A percentile compares a stretch with the other conserved stretches of the same genome.
These are phyloP conservation scores for Blastomyces gilchristii DNA, from an alignment of 2,329 filamentous ascomycete genomes.

Conservation along the genomic window DNA sequence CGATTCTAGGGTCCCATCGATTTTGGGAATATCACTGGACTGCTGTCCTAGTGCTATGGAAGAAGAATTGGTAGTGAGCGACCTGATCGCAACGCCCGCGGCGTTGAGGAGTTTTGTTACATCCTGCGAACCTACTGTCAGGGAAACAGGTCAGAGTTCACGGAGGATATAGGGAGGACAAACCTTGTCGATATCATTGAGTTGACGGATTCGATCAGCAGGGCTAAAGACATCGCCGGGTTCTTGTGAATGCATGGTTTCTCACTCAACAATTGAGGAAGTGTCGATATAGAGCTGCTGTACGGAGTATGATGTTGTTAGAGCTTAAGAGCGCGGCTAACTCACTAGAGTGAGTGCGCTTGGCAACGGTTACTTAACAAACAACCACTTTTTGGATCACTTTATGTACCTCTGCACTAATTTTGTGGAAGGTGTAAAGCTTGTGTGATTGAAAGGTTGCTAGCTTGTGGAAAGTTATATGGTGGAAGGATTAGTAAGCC, in stretches of 20 bases:
- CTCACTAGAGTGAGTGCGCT: no score
- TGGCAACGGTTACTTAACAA: no score
- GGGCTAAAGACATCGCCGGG: constrained; percentile 48
- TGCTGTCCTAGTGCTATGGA: constrained; percentile 21
- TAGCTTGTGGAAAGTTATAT: no score
- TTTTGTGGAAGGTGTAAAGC: no score
- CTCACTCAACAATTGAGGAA: neutral
- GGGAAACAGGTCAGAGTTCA: neutral
- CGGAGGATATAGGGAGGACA: constrained; percentile 17
- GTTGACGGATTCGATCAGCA: constrained; percentile 68
- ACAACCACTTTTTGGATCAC: no score
- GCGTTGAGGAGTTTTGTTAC: constrained; percentile 47
- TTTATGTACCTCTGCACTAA: no score
- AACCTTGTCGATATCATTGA: constrained; percentile 67
- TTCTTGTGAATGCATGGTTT: constrained; percentile 17
- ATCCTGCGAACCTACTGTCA: constrained; percentile 28
- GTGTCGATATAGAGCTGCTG: neutral
- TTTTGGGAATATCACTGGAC: constrained; percentile 25
- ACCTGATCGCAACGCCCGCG: constrained; percentile 53
- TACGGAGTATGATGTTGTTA: no score
- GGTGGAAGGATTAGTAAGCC: no score
- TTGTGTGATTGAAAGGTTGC: no score
- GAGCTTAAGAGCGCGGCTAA: no score
- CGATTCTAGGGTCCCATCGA: constrained; percentile 37
- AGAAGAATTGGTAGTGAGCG: constrained; percentile 48